phyloP scores from a whole-genome alignment of 2,329 filamentous ascomycete genomes.

The Exophiala calicioides region DNA sequence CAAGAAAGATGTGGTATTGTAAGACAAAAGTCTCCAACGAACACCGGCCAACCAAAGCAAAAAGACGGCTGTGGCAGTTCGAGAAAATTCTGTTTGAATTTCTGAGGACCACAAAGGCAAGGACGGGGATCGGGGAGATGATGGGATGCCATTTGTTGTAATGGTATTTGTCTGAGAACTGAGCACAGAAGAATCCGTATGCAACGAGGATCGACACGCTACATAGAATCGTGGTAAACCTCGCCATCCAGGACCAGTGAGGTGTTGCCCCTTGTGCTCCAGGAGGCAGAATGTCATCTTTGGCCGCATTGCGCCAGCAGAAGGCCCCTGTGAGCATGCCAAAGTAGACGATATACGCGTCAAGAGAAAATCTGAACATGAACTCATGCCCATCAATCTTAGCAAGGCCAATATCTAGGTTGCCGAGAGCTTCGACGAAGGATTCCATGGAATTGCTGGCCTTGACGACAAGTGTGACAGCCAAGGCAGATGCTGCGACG shows the following conservation, averaged over 20 bases:
- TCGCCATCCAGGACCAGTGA: not conserved
- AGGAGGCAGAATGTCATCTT: not conserved
- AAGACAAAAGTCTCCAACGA: conserved; percentile 63
- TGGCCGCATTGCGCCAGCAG: conserved; percentile 35
- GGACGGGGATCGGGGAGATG: conserved; percentile 56
- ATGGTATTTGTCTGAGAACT: conserved; percentile 39
- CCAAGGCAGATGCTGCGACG: conserved; percentile 46
- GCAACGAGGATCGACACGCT: conserved; percentile 20
- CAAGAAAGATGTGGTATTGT: conserved; percentile 64
- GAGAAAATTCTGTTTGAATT: conserved; percentile 49
- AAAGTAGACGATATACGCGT: conserved; percentile 58
- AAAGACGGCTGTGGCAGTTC: conserved; percentile 48
- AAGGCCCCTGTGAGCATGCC: conserved; percentile 56
- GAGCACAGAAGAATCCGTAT: conserved; percentile 29
- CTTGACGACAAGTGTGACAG: conserved; percentile 33
- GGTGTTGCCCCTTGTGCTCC: not conserved
- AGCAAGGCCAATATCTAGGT: conserved; percentile 37
- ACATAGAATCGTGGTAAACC: conserved; percentile 27
- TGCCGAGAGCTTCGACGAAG: conserved; percentile 39
- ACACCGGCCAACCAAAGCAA: conserved; percentile 57
- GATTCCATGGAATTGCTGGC: conserved; percentile 48
- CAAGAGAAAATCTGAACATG: conserved; percentile 54
- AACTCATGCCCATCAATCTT: conserved; percentile 40
- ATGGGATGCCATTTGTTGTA: conserved; percentile 57
- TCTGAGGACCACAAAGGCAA: conserved; percentile 55